Evolutionary conservation across 768 basidiomycete species (phyloP).

Genomic region (Holtermanniella nyarrowii): DNA sequence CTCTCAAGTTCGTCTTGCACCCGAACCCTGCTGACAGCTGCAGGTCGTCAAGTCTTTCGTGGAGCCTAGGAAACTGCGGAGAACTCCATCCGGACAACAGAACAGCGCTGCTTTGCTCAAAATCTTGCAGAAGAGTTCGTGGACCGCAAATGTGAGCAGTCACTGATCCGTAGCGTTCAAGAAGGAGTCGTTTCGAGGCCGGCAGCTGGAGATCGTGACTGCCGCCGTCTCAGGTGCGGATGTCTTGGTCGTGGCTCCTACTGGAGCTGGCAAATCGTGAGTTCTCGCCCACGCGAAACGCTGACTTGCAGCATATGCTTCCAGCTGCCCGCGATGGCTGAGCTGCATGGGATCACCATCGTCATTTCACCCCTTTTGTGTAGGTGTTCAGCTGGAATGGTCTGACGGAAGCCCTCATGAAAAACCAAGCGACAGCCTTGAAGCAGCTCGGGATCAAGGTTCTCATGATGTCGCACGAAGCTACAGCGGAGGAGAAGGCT

Average conservation of each 20-base stretch:
- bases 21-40: background rate
- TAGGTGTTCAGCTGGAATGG: background rate
- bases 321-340: constrained; percentile 36
- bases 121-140: constrained; percentile 31
- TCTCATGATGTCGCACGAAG: constrained; percentile 29
- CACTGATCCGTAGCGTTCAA: constrained; percentile 27
- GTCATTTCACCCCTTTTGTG: constrained; percentile 38
- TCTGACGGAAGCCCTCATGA: constrained; percentile 30
- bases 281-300: background rate
- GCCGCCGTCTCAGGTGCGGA: constrained; percentile 32
- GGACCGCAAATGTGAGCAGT: background rate
- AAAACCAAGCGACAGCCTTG: constrained; percentile 33
- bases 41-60: constrained; percentile 6
- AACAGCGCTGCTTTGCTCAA: constrained; percentile 15
- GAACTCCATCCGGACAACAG: constrained; percentile 30
- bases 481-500: constrained; percentile 9
- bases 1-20: constrained; percentile 1
- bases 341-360: constrained; percentile 35
- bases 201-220: constrained; percentile 33
- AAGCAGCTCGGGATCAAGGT: constrained; percentile 22
- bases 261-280: constrained; percentile 39
- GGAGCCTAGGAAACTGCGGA: constrained; percentile 15
- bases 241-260: constrained; percentile 38
- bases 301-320: constrained; percentile 30
- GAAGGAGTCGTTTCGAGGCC: constrained; percentile 25